A percentile compares a stretch with the other conserved stretches of the same genome.
Evolutionary conservation across 805 yeast species (phyloP).

Genomic region (Candida dajiaensis): DNA sequence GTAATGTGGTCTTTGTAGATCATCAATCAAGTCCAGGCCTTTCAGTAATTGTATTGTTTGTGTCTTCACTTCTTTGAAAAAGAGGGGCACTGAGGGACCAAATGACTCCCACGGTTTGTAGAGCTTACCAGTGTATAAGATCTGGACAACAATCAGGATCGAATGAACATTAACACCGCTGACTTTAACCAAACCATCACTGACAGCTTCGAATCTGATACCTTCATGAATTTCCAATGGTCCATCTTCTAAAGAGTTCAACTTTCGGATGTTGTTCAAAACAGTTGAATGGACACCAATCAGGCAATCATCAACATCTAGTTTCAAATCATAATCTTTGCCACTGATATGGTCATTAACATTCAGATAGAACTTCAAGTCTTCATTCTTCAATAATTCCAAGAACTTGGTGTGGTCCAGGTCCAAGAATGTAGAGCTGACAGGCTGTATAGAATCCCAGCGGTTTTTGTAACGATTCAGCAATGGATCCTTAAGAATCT

Average conservation of each 20-base stretch:
- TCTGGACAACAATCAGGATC: constrained; percentile 38
- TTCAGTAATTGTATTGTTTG: constrained; percentile 10
- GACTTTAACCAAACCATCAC: constrained; percentile 17
- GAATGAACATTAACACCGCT: constrained; percentile 18
- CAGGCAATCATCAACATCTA: constrained; percentile 24
- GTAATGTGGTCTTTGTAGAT: constrained; percentile 7
- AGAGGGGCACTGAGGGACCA: constrained; percentile 11
- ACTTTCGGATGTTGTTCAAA: constrained; percentile 19
- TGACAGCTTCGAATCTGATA: constrained; percentile 7
- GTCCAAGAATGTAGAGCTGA: constrained; percentile 12
- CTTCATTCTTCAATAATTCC: neutral
- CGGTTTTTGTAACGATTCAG: constrained; percentile 9
- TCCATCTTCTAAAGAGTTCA: neutral
- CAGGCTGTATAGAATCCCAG: constrained; percentile 19
- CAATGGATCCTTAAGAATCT: constrained; percentile 14
- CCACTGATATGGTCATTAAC: constrained; percentile 9
- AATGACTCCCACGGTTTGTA: constrained; percentile 42
- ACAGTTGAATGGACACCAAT: constrained; percentile 34
- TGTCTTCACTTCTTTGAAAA: constrained; percentile 3
- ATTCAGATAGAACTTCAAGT: constrained; percentile 6
- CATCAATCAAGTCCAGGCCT: constrained; percentile 11
- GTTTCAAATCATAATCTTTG: constrained; percentile 32
- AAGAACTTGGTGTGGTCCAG: constrained; percentile 2
- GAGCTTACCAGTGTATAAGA: constrained; percentile 42
- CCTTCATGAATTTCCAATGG: constrained; percentile 12